A percentile compares a stretch with the other conserved stretches of the same genome.
Evolutionary conservation across 2,329 filamentous ascomycete species (phyloP).

Genomic region (Microascus cirrosus): DNA sequence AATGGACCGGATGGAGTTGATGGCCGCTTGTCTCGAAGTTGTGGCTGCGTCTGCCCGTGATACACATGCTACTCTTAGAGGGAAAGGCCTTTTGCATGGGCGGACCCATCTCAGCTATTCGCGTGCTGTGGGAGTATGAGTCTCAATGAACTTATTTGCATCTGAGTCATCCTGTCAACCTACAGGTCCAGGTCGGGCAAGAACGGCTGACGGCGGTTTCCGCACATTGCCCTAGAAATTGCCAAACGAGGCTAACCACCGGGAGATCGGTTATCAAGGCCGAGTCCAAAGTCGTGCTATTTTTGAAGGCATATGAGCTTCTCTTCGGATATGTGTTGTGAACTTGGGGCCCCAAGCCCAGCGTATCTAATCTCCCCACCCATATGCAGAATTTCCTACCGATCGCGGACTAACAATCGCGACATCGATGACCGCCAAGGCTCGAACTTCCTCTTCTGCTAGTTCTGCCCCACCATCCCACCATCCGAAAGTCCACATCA

Average conservation of each 20-base stretch:
- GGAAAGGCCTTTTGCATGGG: too few species aligned
- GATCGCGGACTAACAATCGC: background rate
- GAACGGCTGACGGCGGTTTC: background rate
- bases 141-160: background rate
- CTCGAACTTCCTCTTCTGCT: background rate
- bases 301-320: too few species aligned
- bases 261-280: too few species aligned
- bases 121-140: too few species aligned
- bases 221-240: background rate
- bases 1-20: too few species aligned
- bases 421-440: background rate
- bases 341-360: background rate
- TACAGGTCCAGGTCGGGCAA: background rate
- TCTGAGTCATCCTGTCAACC: background rate
- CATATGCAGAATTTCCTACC: background rate
- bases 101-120: too few species aligned
- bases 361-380: background rate
- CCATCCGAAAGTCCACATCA: constrained; percentile 2
- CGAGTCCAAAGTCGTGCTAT: too few species aligned
- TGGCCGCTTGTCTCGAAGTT: too few species aligned
- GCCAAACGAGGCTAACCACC: background rate
- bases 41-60: too few species aligned
- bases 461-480: background rate
- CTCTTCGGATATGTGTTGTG: too few species aligned
- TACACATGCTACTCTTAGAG: too few species aligned